Evolutionary conservation across 371 early-diverging fungal genomes (phyloP), one percentile per base, ranked within the genome.

Genomic region (Apophysomyces sp.): DNA sequence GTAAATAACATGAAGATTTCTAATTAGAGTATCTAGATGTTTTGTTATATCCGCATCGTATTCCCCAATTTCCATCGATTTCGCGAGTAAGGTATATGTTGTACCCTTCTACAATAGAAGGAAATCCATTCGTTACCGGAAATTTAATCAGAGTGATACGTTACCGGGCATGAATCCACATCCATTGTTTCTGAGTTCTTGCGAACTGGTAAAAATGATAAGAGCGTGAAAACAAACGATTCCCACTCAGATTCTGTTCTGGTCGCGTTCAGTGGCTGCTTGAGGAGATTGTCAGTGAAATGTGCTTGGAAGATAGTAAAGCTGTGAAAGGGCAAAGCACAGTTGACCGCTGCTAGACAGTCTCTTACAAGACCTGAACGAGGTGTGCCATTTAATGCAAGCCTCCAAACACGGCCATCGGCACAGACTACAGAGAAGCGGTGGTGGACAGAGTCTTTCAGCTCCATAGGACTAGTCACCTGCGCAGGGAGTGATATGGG

Each of bases 1-100:
- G 58, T 82, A 85, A 8, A 88, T 70, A 0, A 90, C 66, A 66
- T 91, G 92, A 1, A 91, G 58, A 18, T 76, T 73, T 6, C 72
- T 68, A 18, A 88, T 60, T 29, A 78, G 76, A 1, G 60, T 6
- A 21, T 74, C 66, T 13, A 76, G 34, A 15, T 74, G 58, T 4
- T 69, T 63, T 4, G 49, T 21, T 21, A 44, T 44, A 4, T 44
- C 49, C 21, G 0, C 21, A 11, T 44, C 24, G 21, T 39, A 31
- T 60, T 66, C 39, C 29, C 60, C 40, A 52, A 62, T 6, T 51
- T 30, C 34, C 51, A 62, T 60, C 12, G 30, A 26, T 3, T 29
- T 16, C 36, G 21, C 58, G n/a, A 27, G n/a, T n/a, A n/a, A n/a
- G n/a, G n/a, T n/a, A n/a, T n/a, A n/a, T n/a, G n/a, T n/a, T n/a